These are phyloP conservation scores for Actinomortierella ambigua DNA, from an alignment of 371 early-diverging fungal species.

Conservation along the genomic window DNA sequence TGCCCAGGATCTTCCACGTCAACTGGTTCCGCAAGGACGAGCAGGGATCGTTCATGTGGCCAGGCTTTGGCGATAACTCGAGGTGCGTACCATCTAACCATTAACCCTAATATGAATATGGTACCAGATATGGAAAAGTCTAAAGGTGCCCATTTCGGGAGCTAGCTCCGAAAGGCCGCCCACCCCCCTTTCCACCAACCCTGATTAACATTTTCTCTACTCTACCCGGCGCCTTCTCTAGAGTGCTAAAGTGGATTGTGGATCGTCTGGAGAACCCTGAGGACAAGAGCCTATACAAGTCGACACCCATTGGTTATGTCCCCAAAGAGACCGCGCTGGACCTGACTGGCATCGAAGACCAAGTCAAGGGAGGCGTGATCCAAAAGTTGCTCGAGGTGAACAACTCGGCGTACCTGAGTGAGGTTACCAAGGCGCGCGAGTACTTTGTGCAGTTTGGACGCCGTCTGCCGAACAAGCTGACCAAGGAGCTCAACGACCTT, in stretches of 20 bases:
- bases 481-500: constrained; percentile 46
- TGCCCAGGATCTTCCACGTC: constrained; percentile 54
- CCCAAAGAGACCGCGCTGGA: constrained; percentile 47
- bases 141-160: too few species aligned
- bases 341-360: constrained; percentile 43
- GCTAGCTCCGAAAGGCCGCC: too few species aligned
- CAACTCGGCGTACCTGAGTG: constrained; percentile 32
- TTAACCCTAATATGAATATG: too few species aligned
- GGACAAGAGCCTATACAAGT: constrained; percentile 29
- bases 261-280: constrained; percentile 47
- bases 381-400: constrained; percentile 47
- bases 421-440: constrained; percentile 46
- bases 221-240: constrained; percentile 2
- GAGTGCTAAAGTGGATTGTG: constrained; percentile 53
- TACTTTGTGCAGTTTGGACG: constrained; percentile 49
- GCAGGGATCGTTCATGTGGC: constrained; percentile 49
- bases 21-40: constrained; percentile 54
- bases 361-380: constrained; percentile 38
- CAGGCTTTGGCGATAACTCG: constrained; percentile 50
- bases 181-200: too few species aligned
- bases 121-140: too few species aligned
- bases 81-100: constrained; percentile 16
- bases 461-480: constrained; percentile 46
- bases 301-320: constrained; percentile 52
- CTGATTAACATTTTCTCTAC: too few species aligned